Evolutionary conservation across 2,329 filamentous ascomycete species (phyloP), one percentile per base, ranked within the genome.

Genomic region (Sarocladium brachiariae): DNA sequence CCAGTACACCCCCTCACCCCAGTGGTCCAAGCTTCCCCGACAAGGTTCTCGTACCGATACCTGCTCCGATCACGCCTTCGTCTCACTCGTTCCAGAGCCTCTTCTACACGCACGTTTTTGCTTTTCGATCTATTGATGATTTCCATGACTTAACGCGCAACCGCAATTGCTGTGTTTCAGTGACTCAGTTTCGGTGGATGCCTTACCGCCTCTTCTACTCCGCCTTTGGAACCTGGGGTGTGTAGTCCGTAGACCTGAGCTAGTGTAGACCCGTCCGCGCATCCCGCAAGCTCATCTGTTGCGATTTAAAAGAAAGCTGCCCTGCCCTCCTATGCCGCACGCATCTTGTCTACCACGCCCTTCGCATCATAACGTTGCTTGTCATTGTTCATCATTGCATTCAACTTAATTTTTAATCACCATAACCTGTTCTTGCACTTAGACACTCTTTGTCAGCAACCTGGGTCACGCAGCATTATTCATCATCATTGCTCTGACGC

Each of bases 11-110:
- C n/a, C 25, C 11, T 19, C 27, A 31, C 11, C 39, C 39, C 13
- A 6, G 4, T 43, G 39, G 39, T 23, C 39, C 39, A 43, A 43
- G 39, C 39, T 47, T 24, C 43, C 27, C 43, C 43, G 11, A 47
- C 6, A 23, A 16, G 16, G 16, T 23, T 19, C 43, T 47, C 43
- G 43, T 47, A 47, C 43, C 43, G 25, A 47, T 31, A 33, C 43
- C 6, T 30, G 25, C 43, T 47, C 43, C 43, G 43, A 47, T 47
- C 43, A 47, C 43, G 43, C 43, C 43, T 47, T 47, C 43, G 25
- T 33, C 14, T 45, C 27, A 18, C 39, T 27, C 39, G 39, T 43
- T n/a, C 39, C 39, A 43, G 23, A 25, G 11, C 9, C 37, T 9
- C 39, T 24, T 8, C 14, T 3, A 16, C 9, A 19, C 39, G 23